Base-by-base conservation (phyloP, 176 grass and related monocot species). In the Pontederia crassipes region DNA sequence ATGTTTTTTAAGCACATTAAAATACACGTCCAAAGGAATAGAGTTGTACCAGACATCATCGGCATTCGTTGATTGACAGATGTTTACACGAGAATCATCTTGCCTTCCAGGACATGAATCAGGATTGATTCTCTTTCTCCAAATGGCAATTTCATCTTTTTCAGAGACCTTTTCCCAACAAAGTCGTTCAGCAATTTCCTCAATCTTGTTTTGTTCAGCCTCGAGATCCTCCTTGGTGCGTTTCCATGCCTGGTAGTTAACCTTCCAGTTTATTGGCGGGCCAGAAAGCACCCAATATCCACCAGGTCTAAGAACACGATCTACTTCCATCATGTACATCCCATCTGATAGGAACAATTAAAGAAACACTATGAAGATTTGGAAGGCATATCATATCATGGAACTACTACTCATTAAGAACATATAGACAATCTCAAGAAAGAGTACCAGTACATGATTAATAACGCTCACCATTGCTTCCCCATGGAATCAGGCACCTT, bases 311-410 rank as follows among this genome's bases (percentile, higher is more conserved):
- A 95, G 77, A 49, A 95, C 89, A 46, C 89, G 63, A 75, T 95
- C 89, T 68, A 89, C 83, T 61, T 95, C 89, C 85, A 89, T 89
- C 85, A 95, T 86, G 82, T 95, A 95, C 74, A 89, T 85, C 62
- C 89, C 89, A 71, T 89, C 89, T 95, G 81, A 48, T 51, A 65
- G 82, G 58, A 52, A 55, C 54, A 12, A 64, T n/a, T 16, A 65
- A 54, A 49, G 47, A 18, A 53, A 67, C 46, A 17, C 50, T 45
- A 45, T 66, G 11, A 67, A 65, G 65, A 40, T 15, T 66, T 71
- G 55, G 75, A 24, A 52, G 51, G 60, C 54, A 63, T 71, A 54
- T 74, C 11, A 54, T 68, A 12, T 15, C 66, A 24, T 9, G 48
- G 79, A 62, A 14, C 50, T 52, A 48, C 26, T 3, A n/a, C 1